Evolutionary conservation across 2,329 filamentous ascomycete genomes (phyloP), one percentile per base, ranked within the genome.

Genomic region (Hysterium pulicare): DNA sequence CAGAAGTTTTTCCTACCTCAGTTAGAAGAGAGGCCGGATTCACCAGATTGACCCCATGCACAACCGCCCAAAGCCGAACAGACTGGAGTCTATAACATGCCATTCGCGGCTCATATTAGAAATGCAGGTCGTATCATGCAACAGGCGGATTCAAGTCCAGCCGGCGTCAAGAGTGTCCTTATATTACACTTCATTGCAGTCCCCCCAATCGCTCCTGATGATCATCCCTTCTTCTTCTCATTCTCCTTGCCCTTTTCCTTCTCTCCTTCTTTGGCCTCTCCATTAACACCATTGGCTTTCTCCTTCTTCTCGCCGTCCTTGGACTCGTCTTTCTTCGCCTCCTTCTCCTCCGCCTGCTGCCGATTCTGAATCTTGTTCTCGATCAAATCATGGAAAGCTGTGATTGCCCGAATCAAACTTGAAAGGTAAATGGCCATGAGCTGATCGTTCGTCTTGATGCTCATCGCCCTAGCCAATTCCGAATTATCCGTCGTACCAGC

Each of bases 341-440:
- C 91, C 72, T 91, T 91, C 62, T 98, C 93, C 64, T 97, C 93
- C 62, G 94, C 87, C 68, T 94, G 88, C 71, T 97, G 90, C 67
- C 91, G 82, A 73, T 98, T 98, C 75, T 97, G 91, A 55, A 97
- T 96, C 80, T 98, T 98, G 77, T 98, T 98, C 76, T 98, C 93
- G 54, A 98, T 98, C 55, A 98, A 74, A 66, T 98, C 93, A 69
- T 98, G 93, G 84, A 97, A 98, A 6, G 93, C 93, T 10, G 93
- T 97, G 63, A 98, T 98, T 44, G 93, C 93, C 48, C 93, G 82
- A 71, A 98, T 97, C 74, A 97, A 74, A 73, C 88, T 95, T 72
- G 88, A 95, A 41, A 98, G 78, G 71, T 98, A 98, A 67, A 98
- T 97, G 40, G 90, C 83, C 87, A 98, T 96, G 52, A 98, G 81